Evolutionary conservation across 2,329 filamentous ascomycete genomes (phyloP), one percentile per base, ranked within the genome.

Genomic region (Fusarium pseudonygamai): DNA sequence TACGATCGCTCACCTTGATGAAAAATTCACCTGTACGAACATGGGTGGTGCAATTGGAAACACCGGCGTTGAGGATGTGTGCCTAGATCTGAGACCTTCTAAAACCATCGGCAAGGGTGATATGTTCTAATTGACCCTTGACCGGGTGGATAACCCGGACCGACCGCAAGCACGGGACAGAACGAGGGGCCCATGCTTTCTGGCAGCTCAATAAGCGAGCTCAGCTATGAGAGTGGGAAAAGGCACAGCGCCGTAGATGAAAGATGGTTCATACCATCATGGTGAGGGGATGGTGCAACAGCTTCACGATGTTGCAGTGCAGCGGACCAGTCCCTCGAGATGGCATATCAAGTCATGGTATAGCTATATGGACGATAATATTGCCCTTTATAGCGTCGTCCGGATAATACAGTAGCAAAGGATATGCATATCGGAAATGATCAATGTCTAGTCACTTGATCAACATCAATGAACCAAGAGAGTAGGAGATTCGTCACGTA

Each of bases 81-180:
- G 61, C 53, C 63, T 67, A 64, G 75, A 61, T 61, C 71, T 69
- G 66, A 69, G 56, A 69, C 66, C 43, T 64, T 45, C 37, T 55
- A 55, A 69, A 60, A 53, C 61, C 52, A 58, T 64, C 50, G 39
- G 63, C 70, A 76, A 60, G 72, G 64, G 46, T 66, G 61, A 61
- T 50, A 50, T 52, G 42, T 62, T 42, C 63, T 53, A 42, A 34
- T 55, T 55, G 49, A 73, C 63, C 72, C 72, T 62, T 64, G 75
- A 39, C 67, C 74, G 73, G 74, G 53, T 69, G 69, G 59, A 60
- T 46, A 60, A 72, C 65, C 75, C 68, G 74, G 73, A 73, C 60
- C 61, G 67, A 65, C 70, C 64, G 57, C 45, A 56, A 43, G 64
- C 64, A 73, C 58, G 67, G 71, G 34, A 69, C 45, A 46, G 24